phyloP scores from a whole-genome alignment of 768 basidiomycete species.

The Mycena polygramma region DNA sequence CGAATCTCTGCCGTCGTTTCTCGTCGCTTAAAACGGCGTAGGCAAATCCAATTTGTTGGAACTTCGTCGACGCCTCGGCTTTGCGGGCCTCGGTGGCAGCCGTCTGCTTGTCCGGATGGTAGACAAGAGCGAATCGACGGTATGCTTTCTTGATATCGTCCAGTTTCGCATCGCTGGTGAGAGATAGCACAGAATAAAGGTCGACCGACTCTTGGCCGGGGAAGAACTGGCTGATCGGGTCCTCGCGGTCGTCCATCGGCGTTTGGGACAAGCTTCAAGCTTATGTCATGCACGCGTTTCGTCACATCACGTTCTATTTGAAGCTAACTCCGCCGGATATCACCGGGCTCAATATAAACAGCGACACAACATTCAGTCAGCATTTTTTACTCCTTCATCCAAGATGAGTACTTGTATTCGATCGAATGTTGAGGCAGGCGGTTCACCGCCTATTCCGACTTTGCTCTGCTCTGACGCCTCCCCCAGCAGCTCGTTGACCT shows the following conservation, averaged over 20 bases:
- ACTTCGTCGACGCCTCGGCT: slow-evolving; percentile 79
- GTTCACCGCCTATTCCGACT: slow-evolving; percentile 63
- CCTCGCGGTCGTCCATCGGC: slow-evolving; percentile 74
- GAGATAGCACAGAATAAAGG: slow-evolving; percentile 80
- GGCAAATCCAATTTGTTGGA: slow-evolving; percentile 95
- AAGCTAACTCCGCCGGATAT: no score
- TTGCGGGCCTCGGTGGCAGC: slow-evolving; percentile 69
- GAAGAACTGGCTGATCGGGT: slow-evolving; percentile 84
- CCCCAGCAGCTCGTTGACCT: slow-evolving; percentile 59
- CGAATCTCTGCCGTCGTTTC: slow-evolving; percentile 81
- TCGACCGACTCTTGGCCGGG: slow-evolving; percentile 78
- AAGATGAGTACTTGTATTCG: neutral
- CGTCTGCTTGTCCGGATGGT: slow-evolving; percentile 94
- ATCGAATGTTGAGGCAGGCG: no score
- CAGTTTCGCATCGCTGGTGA: slow-evolving; percentile 64
- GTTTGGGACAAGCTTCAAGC: slow-evolving; percentile 15
- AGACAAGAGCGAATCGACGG: slow-evolving; percentile 81
- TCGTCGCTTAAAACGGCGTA: slow-evolving; percentile 91
- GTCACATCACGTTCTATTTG: slow-evolving; percentile 15
- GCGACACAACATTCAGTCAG: no score
- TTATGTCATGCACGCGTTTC: slow-evolving; percentile 37
- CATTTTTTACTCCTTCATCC: no score
- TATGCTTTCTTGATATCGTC: slow-evolving; percentile 89
- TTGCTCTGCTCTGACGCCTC: slow-evolving; percentile 55
- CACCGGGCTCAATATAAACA: no score